These are phyloP conservation scores for Sclerotinia trifoliorum DNA, from an alignment of 2,329 filamentous ascomycete species.

Conservation along the genomic window DNA sequence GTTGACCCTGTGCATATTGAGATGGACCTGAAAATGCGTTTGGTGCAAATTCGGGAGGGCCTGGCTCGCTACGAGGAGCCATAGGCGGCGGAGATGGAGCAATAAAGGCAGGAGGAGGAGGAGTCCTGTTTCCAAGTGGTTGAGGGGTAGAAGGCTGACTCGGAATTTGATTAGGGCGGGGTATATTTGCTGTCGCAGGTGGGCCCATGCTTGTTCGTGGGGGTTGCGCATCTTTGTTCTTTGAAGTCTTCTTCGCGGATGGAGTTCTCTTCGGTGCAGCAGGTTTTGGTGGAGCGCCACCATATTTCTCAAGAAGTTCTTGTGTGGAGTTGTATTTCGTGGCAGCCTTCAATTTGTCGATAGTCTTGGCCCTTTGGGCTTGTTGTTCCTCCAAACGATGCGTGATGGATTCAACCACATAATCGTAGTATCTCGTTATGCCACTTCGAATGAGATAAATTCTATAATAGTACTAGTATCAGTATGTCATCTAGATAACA, in stretches of 20 bases:
- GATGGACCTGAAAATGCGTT: conserved; percentile 58
- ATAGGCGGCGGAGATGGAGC: conserved; percentile 29
- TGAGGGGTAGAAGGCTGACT: conserved; percentile 35
- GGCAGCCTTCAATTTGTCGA: conserved; percentile 89
- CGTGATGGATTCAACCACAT: conserved; percentile 70
- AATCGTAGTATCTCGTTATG: conserved; percentile 73
- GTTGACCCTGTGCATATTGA: conserved; percentile 36
- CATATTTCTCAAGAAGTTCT: conserved; percentile 91
- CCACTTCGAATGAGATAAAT: conserved; percentile 73
- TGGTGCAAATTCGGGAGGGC: conserved; percentile 66
- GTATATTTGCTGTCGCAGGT: conserved; percentile 64
- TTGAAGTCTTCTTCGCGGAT: conserved; percentile 32
- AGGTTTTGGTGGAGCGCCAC: conserved; percentile 48
- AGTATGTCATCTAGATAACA: conserved; percentile 22
- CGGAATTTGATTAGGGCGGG: conserved; percentile 41
- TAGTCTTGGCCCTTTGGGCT: conserved; percentile 78
- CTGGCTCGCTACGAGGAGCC: conserved; percentile 28
- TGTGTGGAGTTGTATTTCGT: conserved; percentile 96
- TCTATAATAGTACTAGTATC: conserved; percentile 47
- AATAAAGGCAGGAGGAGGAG: conserved; percentile 9
- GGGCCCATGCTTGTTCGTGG: conserved; percentile 52
- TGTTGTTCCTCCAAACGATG: conserved; percentile 70
- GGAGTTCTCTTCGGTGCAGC: conserved; percentile 31
- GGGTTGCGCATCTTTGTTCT: conserved; percentile 29
- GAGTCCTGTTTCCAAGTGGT: conserved; percentile 19